Evolutionary conservation across 1,284 basidiomycete species (phyloP).

Genomic region (Cutaneotrichosporon sp.): DNA sequence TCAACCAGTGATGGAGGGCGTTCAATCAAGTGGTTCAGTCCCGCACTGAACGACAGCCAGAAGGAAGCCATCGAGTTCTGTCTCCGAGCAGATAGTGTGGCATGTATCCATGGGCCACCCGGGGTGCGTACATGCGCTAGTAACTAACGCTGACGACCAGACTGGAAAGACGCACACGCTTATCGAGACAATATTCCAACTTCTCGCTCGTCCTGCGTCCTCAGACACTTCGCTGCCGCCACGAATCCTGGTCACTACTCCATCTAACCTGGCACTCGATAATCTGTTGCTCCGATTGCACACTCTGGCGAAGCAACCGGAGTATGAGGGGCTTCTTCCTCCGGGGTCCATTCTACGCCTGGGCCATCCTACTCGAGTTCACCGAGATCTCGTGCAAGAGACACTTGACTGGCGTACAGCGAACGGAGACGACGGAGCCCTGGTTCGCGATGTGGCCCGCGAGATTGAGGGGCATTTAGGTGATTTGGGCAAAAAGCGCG

Average conservation of each 20-base stretch:
- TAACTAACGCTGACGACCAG: constrained; percentile 8
- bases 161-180: constrained; percentile 91
- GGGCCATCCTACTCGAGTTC: constrained; percentile 89
- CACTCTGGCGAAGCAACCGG: constrained; percentile 19
- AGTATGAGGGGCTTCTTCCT: constrained; percentile 37
- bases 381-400: constrained; percentile 66
- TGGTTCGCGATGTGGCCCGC: constrained; percentile 76
- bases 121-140: constrained; percentile 63
- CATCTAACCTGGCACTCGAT: constrained; percentile 54
- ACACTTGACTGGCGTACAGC: constrained; percentile 86
- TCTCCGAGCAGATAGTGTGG: constrained; percentile 58
- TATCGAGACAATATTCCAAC: constrained; percentile 81
- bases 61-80: constrained; percentile 59
- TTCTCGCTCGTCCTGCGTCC: constrained; percentile 52
- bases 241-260: constrained; percentile 53
- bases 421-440: constrained; percentile 67
- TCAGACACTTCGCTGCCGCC: constrained; percentile 42
- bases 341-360: constrained; percentile 62
- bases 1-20: constrained; percentile 3
- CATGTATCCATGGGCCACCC: constrained; percentile 94
- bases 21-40: constrained; percentile 66
- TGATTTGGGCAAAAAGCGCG: constrained; percentile 69
- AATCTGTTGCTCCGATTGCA: constrained; percentile 78
- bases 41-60: constrained; percentile 74
- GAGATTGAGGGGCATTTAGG: constrained; percentile 70